Evolutionary conservation across 495 filamentous ascomycete species (phyloP).

Genomic region (Penicillium flavigenum): DNA sequence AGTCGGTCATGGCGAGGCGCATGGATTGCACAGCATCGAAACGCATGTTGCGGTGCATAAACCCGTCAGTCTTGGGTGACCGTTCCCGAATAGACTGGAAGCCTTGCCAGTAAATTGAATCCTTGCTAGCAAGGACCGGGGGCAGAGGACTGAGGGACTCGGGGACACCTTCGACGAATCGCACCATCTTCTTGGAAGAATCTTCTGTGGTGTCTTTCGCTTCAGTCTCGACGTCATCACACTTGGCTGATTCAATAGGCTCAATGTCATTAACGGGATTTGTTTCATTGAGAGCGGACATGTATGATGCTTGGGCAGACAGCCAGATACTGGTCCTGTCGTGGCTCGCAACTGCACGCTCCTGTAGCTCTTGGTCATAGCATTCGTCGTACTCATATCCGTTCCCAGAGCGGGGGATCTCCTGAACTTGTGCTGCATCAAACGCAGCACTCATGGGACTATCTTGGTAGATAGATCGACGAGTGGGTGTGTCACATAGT

Average conservation of each 20-base stretch:
- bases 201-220: slow-evolving; percentile 19
- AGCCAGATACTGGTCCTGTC: slow-evolving; percentile 85
- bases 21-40: slow-evolving; percentile 87
- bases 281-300: slow-evolving; percentile 65
- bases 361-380: slow-evolving; percentile 65
- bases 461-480: slow-evolving; percentile 23
- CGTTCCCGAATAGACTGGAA: slow-evolving; percentile 69
- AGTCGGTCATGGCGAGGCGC: slow-evolving; percentile 62
- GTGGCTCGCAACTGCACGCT: slow-evolving; percentile 62
- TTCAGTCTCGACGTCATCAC: slow-evolving; percentile 17
- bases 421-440: slow-evolving; percentile 36
- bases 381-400: slow-evolving; percentile 64
- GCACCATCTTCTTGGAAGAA: slow-evolving; percentile 67
- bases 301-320: slow-evolving; percentile 71
- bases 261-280: slow-evolving; percentile 55
- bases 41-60: slow-evolving; percentile 77
- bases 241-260: slow-evolving; percentile 30
- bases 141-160: slow-evolving; percentile 36
- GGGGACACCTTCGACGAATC: slow-evolving; percentile 62
- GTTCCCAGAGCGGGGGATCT: slow-evolving; percentile 42
- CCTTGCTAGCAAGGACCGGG: slow-evolving; percentile 50
- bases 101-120: slow-evolving; percentile 88
- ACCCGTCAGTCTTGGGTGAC: slow-evolving; percentile 65
- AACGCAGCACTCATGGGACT: slow-evolving; percentile 35
- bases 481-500: slow-evolving; percentile 29